Base-by-base conservation (phyloP, 164 flowering plant species). In the Chimonanthus salicifolius region DNA sequence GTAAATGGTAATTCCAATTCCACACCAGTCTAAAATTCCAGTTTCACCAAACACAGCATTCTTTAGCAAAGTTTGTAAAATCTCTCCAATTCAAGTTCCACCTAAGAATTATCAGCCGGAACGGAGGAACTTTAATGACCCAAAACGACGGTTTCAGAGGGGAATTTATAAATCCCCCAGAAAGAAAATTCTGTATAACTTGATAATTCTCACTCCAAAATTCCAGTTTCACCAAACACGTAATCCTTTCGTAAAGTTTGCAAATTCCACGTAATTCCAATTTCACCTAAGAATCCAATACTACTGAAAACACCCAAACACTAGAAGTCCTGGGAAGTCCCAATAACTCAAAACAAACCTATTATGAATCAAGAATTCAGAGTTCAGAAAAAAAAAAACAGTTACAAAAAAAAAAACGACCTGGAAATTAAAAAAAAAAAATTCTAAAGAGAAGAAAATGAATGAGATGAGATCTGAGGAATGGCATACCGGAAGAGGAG, bases 401-500 rank as follows among this genome's bases (percentile, higher is more conserved):
- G 58, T 7, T 7, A 51, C 1, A 51, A 51, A 51, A 1, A 51
- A 51, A 51, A 51, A 13, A 51, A 62, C 3, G 33, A 16, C 6
- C 64, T 11, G n/a, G 21, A 16, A 7, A 51, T 10, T 4, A 10
- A 15, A 51, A 51, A 9, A 65, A 33, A 9, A 43, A 10, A 13
- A n/a, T n/a, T 4, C 33, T 8, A 8, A 64, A 33, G 13, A 64
- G 5, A 43, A 44, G 11, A 43, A 44, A 21, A 6, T 9, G 11
- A 8, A 66, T 8, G 47, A 4, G 66, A 18, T 18, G 6, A 7
- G 44, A 63, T 63, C 44, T 5, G 16, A 47, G n/a, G 21, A 33
- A 44, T 33, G 9, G 21, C 62, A 44, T 15, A 72, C 77, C 77
- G n/a, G 77, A 75, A 6, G 73, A 63, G 6, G 77, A 75, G 70